phyloP scores from a whole-genome alignment of 352 stramenopile genomes.

The Phytophthora aleatoria region DNA sequence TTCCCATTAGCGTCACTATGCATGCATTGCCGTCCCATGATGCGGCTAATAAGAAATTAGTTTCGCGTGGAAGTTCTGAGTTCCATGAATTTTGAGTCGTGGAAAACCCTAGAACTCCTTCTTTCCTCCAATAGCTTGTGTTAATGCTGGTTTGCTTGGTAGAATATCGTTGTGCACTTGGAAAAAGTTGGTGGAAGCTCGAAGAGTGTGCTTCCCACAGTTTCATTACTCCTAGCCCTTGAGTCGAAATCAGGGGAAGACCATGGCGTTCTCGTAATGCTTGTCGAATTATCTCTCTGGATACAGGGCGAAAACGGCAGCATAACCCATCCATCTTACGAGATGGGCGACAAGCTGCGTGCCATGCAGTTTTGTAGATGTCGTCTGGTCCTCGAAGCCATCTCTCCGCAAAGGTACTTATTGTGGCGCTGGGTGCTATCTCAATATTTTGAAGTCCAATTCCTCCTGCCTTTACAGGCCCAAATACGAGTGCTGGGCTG shows the following conservation, averaged over 20 bases:
- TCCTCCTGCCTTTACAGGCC: not conserved
- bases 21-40: not conserved
- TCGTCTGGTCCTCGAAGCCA: not conserved
- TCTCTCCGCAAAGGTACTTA: not conserved
- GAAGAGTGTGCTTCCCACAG: too few relatives aligned
- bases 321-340: not conserved
- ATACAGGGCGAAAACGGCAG: too few relatives aligned
- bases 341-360: not conserved
- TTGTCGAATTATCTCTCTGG: too few relatives aligned
- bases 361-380: not conserved
- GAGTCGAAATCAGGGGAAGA: too few relatives aligned
- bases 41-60: not conserved
- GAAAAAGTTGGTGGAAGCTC: too few relatives aligned
- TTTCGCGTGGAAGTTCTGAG: not conserved
- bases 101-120: too few relatives aligned
- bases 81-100: too few relatives aligned
- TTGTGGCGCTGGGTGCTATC: not conserved
- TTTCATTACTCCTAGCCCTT: too few relatives aligned
- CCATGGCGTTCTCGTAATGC: too few relatives aligned
- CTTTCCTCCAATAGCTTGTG: too few relatives aligned
- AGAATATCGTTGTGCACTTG: too few relatives aligned
- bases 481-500: not conserved
- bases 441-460: not conserved
- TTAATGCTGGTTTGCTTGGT: too few relatives aligned
- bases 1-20: not conserved